A percentile compares a stretch with the other conserved stretches of the same genome.
These are phyloP conservation scores for Pichia norvegensis DNA, from an alignment of 1,139 yeast species.

Conservation along the genomic window DNA sequence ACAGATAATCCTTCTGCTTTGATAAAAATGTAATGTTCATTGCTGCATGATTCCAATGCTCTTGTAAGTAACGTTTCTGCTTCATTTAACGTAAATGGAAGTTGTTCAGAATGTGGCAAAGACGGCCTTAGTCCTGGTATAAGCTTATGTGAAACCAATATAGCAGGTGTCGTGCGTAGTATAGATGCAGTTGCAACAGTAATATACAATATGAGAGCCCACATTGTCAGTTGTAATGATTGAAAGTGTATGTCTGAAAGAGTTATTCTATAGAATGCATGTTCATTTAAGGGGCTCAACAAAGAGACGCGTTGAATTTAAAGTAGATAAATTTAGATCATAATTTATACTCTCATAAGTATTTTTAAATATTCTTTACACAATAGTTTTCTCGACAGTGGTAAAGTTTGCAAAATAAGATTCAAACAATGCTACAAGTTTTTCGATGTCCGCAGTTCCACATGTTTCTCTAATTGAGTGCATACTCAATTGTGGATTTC, in stretches of 20 bases:
- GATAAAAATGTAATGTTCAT: slow-evolving; percentile 62
- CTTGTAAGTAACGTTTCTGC: slow-evolving; percentile 42
- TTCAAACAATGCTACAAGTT: slow-evolving; percentile 53
- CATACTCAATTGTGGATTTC: slow-evolving; percentile 93
- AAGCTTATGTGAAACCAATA: slow-evolving; percentile 20
- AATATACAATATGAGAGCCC: neutral
- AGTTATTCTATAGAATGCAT: neutral
- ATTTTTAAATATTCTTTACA: neutral
- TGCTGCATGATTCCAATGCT: slow-evolving; percentile 51
- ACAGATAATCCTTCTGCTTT: slow-evolving; percentile 62
- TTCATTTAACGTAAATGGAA: slow-evolving; percentile 30
- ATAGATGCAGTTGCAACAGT: neutral
- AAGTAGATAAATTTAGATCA: too few relatives aligned
- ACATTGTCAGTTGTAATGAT: neutral
- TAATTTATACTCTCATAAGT: too few relatives aligned
- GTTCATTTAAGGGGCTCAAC: neutral
- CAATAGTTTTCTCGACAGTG: slow-evolving; percentile 25
- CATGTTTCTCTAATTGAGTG: slow-evolving; percentile 94
- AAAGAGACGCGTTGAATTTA: neutral
- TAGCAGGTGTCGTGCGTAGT: slow-evolving; percentile 17
- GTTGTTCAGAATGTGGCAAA: slow-evolving; percentile 28
- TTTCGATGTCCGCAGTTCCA: slow-evolving; percentile 66
- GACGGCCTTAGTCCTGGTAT: slow-evolving; percentile 34
- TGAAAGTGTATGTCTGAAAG: neutral
- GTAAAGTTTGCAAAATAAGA: slow-evolving; percentile 49